Evolutionary conservation across 73 alveolate genomes (phyloP).

Genomic region (Tetrahymena borealis): DNA sequence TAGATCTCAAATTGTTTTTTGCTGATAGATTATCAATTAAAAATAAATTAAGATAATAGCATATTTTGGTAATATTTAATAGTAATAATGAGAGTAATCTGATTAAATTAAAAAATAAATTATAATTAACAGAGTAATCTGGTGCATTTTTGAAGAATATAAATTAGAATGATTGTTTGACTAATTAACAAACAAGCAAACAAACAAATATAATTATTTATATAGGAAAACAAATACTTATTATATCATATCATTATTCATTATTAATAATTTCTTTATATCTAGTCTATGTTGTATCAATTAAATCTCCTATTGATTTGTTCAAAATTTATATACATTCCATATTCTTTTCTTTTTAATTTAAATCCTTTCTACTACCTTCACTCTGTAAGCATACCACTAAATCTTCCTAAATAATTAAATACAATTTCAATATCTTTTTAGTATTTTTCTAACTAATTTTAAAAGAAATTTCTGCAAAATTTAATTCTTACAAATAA

Average conservation of each 20-base stretch:
- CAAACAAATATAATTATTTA: not conserved
- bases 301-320: not conserved
- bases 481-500: no score
- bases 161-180: not conserved
- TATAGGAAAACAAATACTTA: not conserved
- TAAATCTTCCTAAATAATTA: no score
- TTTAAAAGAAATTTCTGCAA: no score
- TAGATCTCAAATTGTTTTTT: not conserved
- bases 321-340: not conserved
- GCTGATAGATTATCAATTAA: not conserved
- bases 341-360: not conserved
- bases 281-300: not conserved
- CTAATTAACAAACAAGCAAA: not conserved
- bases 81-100: no score
- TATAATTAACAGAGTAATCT: not conserved
- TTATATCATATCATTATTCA: not conserved
- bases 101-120: no score
- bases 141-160: not conserved
- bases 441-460: no score
- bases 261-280: not conserved
- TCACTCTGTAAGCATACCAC: not conserved
- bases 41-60: no score
- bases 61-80: no score
- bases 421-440: no score
- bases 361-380: not conserved